Conservation (phyloP, 345 rosid genomes). For the Eucalyptus sp. region DNA sequence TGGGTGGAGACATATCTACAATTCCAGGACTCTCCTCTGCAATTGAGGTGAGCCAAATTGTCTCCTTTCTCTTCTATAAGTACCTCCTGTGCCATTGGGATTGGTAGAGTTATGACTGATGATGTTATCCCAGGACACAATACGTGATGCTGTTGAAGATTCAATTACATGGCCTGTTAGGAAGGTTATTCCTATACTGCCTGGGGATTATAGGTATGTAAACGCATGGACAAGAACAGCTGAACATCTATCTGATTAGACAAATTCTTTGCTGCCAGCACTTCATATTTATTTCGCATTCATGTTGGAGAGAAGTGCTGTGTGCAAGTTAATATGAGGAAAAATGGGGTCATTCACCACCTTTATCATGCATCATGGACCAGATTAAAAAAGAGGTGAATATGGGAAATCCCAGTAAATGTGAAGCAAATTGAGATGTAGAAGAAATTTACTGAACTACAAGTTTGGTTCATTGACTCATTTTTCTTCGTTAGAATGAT, state of each 20-base stretch:
- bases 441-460: not conserved
- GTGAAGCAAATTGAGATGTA: not conserved
- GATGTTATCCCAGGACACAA: slow-evolving; percentile 49
- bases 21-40: slow-evolving; percentile 86
- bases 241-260: not conserved
- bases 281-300: not conserved
- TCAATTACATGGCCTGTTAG: slow-evolving; percentile 98
- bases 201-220: slow-evolving; percentile 91
- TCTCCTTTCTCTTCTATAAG: not conserved
- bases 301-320: not conserved
- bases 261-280: not conserved
- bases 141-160: slow-evolving; percentile 88
- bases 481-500: not conserved
- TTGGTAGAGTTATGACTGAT: not conserved
- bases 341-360: not conserved
- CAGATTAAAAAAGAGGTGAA: not conserved
- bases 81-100: not conserved
- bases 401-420: not conserved
- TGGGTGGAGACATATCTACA: slow-evolving; percentile 91
- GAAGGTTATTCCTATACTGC: slow-evolving; percentile 91
- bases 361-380: not conserved
- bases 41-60: slow-evolving; percentile 61
- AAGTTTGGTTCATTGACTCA: not conserved
- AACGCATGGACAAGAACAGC: not conserved
- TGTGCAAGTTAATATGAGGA: not conserved